These are phyloP conservation scores for Lipomyces chichibuensis DNA, from an alignment of 805 yeast genomes.

Conservation along the genomic window DNA sequence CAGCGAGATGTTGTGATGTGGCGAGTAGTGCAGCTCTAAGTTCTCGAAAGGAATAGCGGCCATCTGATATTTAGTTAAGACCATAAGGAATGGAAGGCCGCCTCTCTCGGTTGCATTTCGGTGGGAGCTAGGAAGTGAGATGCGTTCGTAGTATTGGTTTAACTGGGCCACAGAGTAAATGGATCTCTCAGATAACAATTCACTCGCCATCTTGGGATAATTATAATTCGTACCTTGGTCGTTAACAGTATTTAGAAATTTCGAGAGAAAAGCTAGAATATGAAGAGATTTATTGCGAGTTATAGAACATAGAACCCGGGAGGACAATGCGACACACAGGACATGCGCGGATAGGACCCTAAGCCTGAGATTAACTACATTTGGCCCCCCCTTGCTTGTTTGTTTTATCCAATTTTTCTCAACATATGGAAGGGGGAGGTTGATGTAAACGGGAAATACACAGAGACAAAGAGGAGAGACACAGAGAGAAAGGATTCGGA, in stretches of 20 bases:
- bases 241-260: not conserved
- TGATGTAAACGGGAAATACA: too few species aligned
- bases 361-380: too few species aligned
- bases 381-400: too few species aligned
- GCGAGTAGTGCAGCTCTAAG: not conserved
- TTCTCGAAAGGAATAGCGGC: not conserved
- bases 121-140: not conserved
- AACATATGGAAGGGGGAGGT: too few species aligned
- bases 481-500: too few species aligned
- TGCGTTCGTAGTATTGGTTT: not conserved
- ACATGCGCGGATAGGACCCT: too few species aligned
- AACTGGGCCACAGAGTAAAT: not conserved
- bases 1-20: not conserved
- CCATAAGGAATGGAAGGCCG: not conserved
- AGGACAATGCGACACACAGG: too few species aligned
- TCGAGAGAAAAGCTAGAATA: too few species aligned
- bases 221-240: not conserved
- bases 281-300: too few species aligned
- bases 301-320: too few species aligned
- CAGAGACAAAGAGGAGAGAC: too few species aligned
- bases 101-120: not conserved
- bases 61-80: not conserved
- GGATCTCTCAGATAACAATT: not conserved
- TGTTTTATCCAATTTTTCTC: too few species aligned
- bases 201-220: not conserved